Conservation (phyloP, 495 filamentous ascomycete species). For the Talaromyces trachyspermus region DNA sequence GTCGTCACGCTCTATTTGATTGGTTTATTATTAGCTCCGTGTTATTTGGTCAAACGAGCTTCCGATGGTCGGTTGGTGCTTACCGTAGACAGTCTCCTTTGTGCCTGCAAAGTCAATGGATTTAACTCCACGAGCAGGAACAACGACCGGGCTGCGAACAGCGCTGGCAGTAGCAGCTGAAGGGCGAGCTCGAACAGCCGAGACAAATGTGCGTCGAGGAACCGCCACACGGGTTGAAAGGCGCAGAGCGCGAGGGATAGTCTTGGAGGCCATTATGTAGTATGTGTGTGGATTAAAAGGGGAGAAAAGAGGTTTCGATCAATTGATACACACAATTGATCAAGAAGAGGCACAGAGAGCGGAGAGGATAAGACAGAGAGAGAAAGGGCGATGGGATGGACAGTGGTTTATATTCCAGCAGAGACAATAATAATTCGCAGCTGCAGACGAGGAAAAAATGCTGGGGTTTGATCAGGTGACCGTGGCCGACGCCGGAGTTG, state of each 20-base stretch:
- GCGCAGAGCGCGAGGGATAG: constrained; percentile 33
- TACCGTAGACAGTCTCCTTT: constrained; percentile 89
- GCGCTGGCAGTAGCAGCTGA: neutral
- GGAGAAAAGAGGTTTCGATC: constrained; percentile 14
- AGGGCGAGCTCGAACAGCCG: constrained; percentile 29
- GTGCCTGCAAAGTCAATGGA: constrained; percentile 80
- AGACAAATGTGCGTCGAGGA: constrained; percentile 64
- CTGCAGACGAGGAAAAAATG: constrained; percentile 9
- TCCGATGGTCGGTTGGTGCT: too few species aligned
- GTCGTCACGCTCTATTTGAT: constrained; percentile 91
- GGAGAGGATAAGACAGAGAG: constrained; percentile 13
- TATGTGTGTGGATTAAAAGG: constrained; percentile 18
- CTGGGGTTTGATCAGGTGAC: constrained; percentile 11
- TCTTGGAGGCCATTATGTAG: constrained; percentile 70
- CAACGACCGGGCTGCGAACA: constrained; percentile 49
- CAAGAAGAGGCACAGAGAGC: constrained; percentile 9
- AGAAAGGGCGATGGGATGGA: constrained; percentile 15
- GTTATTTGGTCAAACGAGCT: too few species aligned
- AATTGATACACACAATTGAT: constrained; percentile 17
- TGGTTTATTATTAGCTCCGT: constrained; percentile 14
- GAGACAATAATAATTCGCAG: constrained; percentile 10
- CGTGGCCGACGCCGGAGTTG: constrained; percentile 27
- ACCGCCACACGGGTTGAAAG: constrained; percentile 35
- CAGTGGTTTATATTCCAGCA: constrained; percentile 14
- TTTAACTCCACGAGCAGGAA: constrained; percentile 41